Base-by-base conservation (phyloP, 306 rosid species). In the Malus sylvestris region DNA sequence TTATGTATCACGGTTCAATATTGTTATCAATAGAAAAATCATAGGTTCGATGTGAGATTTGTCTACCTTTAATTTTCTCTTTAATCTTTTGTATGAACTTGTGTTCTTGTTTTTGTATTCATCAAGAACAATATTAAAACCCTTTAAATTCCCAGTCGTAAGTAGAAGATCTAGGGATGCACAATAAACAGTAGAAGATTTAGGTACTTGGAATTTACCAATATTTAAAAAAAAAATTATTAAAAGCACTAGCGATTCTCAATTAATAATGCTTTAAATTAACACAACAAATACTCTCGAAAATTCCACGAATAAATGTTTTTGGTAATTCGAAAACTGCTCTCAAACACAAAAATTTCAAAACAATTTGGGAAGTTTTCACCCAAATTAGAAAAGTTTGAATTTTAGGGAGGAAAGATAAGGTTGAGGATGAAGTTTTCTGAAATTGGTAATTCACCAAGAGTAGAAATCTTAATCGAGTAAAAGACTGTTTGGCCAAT, bases 401-500 rank as follows among this genome's bases (percentile, higher is more conserved):
- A 16, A 49, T 65, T 51, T 20, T 20, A 29, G 25, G 51, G 53
- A 73, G 25, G 68, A 29, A 38, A 23, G 51, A 59, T 22, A 22
- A 40, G 35, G 74, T 27, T 38, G 9, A 49, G 19, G 10, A 44
- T 19, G 68, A 73, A 27, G 44, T 59, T 58, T 58, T 8, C 55
- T 58, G 57, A 73, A 73, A 73, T 14, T 3, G 64, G 64, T 71
- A 52, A 30, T 32, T 13, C 10, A 71, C 42, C 61, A 51, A 51
- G 38, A 57, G 51, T 72, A 59, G 76, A 73, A 73, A 59, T 27
- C 76, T 40, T 73, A 38, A 38, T 73, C 67, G 25, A 38, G 76
- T 72, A 23, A 23, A 58, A 72, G 33, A 72, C 44, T 22, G 15
- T 38, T 58, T 58, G 14, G 73, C 46, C 72, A 68, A 22, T 40